Percentiles rank a stretch among this genome's conserved stretches.
Conservation (phyloP, 108 stramenopile genomes). For the Nitzschia inconspicua region DNA sequence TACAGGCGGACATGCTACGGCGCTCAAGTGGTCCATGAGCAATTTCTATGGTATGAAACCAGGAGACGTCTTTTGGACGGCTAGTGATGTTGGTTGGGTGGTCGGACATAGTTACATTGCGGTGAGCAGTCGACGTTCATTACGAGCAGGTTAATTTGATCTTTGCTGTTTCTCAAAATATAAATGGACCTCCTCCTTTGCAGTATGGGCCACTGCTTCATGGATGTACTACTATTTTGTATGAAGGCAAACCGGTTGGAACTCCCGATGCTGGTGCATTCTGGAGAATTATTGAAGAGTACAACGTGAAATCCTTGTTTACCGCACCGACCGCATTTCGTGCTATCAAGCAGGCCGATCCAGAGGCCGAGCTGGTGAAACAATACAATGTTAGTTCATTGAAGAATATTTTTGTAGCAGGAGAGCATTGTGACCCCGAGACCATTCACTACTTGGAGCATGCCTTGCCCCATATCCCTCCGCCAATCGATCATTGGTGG, state of each 20-base stretch:
- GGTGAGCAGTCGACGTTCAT: too few species aligned
- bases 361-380: slow-evolving; percentile 21
- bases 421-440: slow-evolving; percentile 72
- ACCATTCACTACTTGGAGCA: slow-evolving; percentile 60
- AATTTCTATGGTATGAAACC: slow-evolving; percentile 48
- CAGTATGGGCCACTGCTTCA: slow-evolving; percentile 73
- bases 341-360: slow-evolving; percentile 68
- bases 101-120: slow-evolving; percentile 58
- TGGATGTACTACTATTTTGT: slow-evolving; percentile 67
- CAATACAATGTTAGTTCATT: slow-evolving; percentile 50
- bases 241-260: slow-evolving; percentile 81
- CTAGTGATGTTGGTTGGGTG: slow-evolving; percentile 74
- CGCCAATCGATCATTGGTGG: slow-evolving; percentile 80
- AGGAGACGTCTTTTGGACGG: slow-evolving; percentile 76
- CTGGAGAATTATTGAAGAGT: slow-evolving; percentile 65
- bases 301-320: slow-evolving; percentile 66
- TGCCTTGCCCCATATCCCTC: slow-evolving; percentile 27
- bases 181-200: slow-evolving; percentile 41
- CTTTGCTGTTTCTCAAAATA: too few species aligned
- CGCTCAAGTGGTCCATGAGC: slow-evolving; percentile 65
- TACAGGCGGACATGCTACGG: slow-evolving; percentile 60
- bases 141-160: not conserved
- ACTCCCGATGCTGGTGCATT: slow-evolving; percentile 77
- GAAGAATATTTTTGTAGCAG: slow-evolving; percentile 56
- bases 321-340: slow-evolving; percentile 80